Base-by-base conservation (phyloP, 768 basidiomycete genomes). In the Pluteus cervinus region DNA sequence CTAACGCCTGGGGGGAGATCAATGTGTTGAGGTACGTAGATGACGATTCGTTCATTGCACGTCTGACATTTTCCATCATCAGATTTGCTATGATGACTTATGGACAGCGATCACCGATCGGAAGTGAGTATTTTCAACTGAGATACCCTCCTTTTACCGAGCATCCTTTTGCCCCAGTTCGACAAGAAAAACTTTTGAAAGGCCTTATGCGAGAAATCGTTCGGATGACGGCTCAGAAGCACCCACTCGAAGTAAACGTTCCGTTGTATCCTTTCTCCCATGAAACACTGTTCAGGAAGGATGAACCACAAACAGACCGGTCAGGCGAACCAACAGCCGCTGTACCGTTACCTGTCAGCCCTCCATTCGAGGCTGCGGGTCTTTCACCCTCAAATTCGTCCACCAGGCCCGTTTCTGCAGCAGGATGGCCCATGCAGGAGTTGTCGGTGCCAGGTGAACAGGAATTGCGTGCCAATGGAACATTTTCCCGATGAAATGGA, bases 31-130 rank as follows among this genome's bases (percentile, higher is more conserved):
- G 86, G 86, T 84, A 48, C 24, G 71, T 43, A 30, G 37, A 3
- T 32, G 29, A 24, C 30, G 2, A 32, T 11, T 40, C 2, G 24
- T 29, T 11, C 30, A 23, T 20, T 25, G 24, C 26, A 26, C 28
- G 29, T 25, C 31, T 25, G 34, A 21, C 24, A 39, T 52, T 31
- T 48, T 33, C 24, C 17, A 20, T 7, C 20, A 46, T 23, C 50
- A 88, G 87, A 43, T 81, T 80, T 49, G 88, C 88, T 1, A 87
- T 91, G 86, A 63, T 87, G 54, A 79, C 74, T 44, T 91, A 86
- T 50, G 87, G 87, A 7, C 61, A 71, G 36, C 75, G 78, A 30
- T 91, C 87, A 16, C 84, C 86, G 8, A 86, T 91, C 32, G 87
- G 87, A 46, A 76, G 87, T 90, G 56, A 61, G 84, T 65, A 29